Evolutionary conservation across 257 asterid species (phyloP).

Genomic region (Gynochthodes officinalis): DNA sequence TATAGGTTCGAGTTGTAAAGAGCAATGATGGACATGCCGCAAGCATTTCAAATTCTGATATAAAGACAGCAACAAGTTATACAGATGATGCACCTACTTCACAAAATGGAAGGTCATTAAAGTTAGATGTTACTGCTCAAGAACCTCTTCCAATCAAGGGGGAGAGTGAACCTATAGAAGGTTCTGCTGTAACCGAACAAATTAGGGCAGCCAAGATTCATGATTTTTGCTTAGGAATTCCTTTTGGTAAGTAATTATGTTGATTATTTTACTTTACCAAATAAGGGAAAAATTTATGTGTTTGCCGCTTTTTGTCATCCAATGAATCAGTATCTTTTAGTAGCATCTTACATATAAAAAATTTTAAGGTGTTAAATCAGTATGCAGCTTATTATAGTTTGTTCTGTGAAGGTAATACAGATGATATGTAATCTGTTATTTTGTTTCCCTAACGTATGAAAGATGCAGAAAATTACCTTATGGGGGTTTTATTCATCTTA

Average conservation of each 20-base stretch:
- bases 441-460: not conserved
- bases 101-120: slow-evolving; percentile 43
- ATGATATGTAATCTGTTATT: not conserved
- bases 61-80: slow-evolving; percentile 37
- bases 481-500: not conserved
- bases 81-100: slow-evolving; percentile 42
- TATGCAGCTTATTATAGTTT: not conserved
- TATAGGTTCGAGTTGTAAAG: slow-evolving; percentile 44
- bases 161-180: slow-evolving; percentile 38
- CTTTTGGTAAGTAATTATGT: slow-evolving; percentile 59
- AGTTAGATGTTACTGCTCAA: slow-evolving; percentile 30
- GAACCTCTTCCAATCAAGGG: slow-evolving; percentile 32
- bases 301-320: not conserved
- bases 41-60: slow-evolving; percentile 36
- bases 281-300: not conserved
- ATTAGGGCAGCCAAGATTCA: slow-evolving; percentile 77
- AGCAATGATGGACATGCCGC: slow-evolving; percentile 44
- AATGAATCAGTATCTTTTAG: not conserved
- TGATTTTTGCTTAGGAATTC: slow-evolving; percentile 93
- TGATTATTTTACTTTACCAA: not conserved
- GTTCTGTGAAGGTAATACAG: not conserved
- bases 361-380: too few relatives aligned
- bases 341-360: not conserved
- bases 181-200: slow-evolving; percentile 33
- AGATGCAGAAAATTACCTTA: not conserved